Base-by-base conservation (phyloP, 768 basidiomycete species). In the Melanogaster broomeanus region DNA sequence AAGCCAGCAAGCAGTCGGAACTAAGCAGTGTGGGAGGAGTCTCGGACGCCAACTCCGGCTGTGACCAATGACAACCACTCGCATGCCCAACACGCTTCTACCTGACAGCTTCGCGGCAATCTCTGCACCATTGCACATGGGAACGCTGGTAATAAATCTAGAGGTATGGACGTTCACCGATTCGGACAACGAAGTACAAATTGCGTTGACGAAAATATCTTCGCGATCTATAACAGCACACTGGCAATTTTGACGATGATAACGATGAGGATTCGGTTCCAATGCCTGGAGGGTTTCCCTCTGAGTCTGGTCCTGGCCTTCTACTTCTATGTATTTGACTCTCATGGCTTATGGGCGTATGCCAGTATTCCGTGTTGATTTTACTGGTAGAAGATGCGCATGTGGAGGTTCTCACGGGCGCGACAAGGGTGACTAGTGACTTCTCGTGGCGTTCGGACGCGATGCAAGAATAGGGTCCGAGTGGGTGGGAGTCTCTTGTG, bases 61-160 rank as follows among this genome's bases (percentile, higher is more conserved):
- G 49, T 30, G 34, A n/a, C 37, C 25, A 16, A 12, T 10, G 30
- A 28, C 15, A 30, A 22, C 46, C 52, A 51, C 24, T 51, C 41
- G 49, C 49, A 48, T 73, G 55, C 16, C 59, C 61, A 18, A 67
- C 69, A 22, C 61, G 66, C 39, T 65, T 72, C 22, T 65, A 65
- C 30, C 62, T 57, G 40, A 77, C 65, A 43, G 90, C 59, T 89
- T 96, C 58, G 80, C 80, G 1, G 84, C 86, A 6, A 80, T 91
- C 5, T 91, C 94, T 3, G 79, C 83, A 0, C 94, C 95, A 10
- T 96, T 93, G 94, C 95, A 98, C 61, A 88, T 81, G 49, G 94
- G 93, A 8, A 91, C 93, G 2, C 74, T 98, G 42, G 90, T 91
- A 3, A 85, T 96, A 35, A 90, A 93, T 64, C 73, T 93, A 24